Evolutionary conservation across 805 yeast genomes (phyloP), one percentile per base, ranked within the genome.

Genomic region (Spathaspora sp.): DNA sequence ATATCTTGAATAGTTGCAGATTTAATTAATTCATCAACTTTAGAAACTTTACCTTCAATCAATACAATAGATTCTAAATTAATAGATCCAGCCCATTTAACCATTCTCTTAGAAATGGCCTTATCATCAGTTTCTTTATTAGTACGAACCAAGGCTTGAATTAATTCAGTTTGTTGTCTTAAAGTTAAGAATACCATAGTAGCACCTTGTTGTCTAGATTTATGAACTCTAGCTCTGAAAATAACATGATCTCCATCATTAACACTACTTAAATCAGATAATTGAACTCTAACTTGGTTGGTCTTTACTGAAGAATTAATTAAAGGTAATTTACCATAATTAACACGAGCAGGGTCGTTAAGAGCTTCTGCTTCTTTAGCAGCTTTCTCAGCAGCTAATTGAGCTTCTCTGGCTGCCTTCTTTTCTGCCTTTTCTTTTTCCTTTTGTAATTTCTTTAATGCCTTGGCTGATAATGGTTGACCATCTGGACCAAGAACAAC

Each of bases 211-310:
- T 90, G 87, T 77, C 99, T 88, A 12, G 93, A 81, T 55, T 85
- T 90, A 72, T 94, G 98, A 44, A 92, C 80, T 75, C 99, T 84
- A 46, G 98, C 98, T 74, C 99, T 85, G 76, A 96, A 83, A 12
- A 87, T 77, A 51, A 94, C 88, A 58, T 82, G 82, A 60, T 84
- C 80, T 52, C 93, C 96, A 56, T 85, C 96, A 55, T 80, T 75
- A 23, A 80, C 79, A 51, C 82, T 80, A 54, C 81, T 75, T 60
- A 88, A 75, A 39, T 78, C 75, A 47, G 68, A 64, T 60, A 94
- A 75, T 58, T 81, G 69, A 53, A 79, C 68, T 71, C 98, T 83
- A 60, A 73, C 64, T 49, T 77, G 75, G 45, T 86, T 88, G n/a
- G 89, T 77, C 72, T 86, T 86, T 52, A 75, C 69, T 7, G 80